A percentile compares a stretch with the other conserved stretches of the same genome.
Conservation (phyloP, 306 rosid species). For the Cucumis melo region DNA sequence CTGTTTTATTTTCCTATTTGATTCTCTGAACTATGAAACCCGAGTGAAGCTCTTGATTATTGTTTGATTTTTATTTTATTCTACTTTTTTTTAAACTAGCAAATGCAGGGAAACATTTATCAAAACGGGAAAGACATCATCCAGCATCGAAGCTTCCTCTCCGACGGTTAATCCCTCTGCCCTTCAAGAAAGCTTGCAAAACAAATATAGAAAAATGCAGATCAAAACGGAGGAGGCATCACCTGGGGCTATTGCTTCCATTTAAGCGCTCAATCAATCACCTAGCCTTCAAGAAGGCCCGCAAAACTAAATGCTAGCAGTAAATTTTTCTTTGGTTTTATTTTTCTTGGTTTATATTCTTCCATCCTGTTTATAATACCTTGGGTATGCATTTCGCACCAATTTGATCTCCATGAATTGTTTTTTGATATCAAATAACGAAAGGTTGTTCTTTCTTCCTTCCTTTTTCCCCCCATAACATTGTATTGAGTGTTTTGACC, state of each 20-base stretch:
- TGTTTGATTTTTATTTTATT: not conserved
- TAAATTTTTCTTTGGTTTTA: conserved; percentile 5
- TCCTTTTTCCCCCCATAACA: too few species aligned
- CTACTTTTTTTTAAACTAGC: not conserved
- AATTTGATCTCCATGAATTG: not conserved
- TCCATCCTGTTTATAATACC: not conserved
- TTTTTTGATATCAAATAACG: not conserved
- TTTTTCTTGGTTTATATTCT: not conserved
- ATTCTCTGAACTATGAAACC: not conserved
- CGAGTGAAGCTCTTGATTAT: not conserved
- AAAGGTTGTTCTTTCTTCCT: not conserved
- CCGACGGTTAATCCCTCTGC: conserved; percentile 23
- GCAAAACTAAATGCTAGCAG: conserved; percentile 23
- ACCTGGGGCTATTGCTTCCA: conserved; percentile 19
- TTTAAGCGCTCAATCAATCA: conserved; percentile 38
- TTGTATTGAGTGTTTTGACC: too few species aligned
- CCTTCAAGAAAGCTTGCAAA: conserved; percentile 43
- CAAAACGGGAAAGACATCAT: conserved; percentile 24
- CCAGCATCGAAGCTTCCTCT: conserved; percentile 23
- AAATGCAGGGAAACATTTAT: conserved; percentile 32
- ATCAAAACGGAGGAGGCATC: conserved; percentile 26
- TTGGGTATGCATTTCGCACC: not conserved
- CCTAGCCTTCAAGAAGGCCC: conserved; percentile 39
- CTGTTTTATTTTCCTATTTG: not conserved
- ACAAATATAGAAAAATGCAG: conserved; percentile 25